Conservation (phyloP, 495 filamentous ascomycete species). For the Usnea hakonensis region DNA sequence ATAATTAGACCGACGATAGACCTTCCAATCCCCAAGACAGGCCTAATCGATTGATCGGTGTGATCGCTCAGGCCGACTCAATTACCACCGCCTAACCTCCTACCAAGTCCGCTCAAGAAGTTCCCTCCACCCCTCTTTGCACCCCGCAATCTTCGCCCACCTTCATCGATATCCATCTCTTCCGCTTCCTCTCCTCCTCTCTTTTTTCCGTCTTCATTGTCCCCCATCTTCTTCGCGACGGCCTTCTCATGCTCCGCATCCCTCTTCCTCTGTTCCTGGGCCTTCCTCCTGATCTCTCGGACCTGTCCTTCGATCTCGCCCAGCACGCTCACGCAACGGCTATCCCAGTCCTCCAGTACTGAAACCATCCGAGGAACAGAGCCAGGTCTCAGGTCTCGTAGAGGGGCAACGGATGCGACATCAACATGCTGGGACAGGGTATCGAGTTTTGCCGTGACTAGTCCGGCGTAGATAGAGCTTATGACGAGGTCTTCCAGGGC, state of each 20-base stretch:
- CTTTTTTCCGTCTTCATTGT: conserved; percentile 22
- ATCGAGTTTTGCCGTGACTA: conserved; percentile 68
- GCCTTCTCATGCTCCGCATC: conserved; percentile 42
- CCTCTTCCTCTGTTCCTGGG: conserved; percentile 40
- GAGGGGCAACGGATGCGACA: conserved; percentile 69
- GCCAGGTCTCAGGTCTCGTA: conserved; percentile 73
- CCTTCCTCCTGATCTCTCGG: conserved; percentile 47
- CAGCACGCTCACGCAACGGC: conserved; percentile 67
- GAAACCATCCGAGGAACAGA: conserved; percentile 58
- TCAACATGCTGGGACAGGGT: conserved; percentile 55
- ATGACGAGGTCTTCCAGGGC: conserved; percentile 88
- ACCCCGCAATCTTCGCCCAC: conserved; percentile 37
- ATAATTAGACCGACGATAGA: background rate
- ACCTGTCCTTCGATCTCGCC: conserved; percentile 68
- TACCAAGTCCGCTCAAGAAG: conserved; percentile 16
- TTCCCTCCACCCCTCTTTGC: conserved; percentile 24
- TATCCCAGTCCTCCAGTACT: conserved; percentile 64
- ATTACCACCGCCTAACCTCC: conserved; percentile 23
- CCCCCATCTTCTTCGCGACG: conserved; percentile 25
- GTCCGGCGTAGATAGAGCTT: conserved; percentile 74
- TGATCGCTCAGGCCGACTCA: background rate
- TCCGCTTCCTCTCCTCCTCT: conserved; percentile 31
- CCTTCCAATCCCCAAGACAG: background rate
- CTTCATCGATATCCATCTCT: conserved; percentile 51
- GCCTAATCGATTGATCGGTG: background rate